Conservation (phyloP, 345 rosid species). For the Brassica nigra region DNA sequence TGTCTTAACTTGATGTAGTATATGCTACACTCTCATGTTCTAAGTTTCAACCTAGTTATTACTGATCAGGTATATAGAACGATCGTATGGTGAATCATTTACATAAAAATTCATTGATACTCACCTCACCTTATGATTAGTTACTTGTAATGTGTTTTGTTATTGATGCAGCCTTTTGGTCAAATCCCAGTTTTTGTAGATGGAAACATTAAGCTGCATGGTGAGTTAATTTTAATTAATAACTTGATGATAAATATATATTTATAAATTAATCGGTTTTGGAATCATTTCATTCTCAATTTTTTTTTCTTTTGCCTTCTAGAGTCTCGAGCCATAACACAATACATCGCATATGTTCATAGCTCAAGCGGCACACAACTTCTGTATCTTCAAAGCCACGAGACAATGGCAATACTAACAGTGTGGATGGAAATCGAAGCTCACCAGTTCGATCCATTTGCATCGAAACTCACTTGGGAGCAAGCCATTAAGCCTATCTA, state of each 20-base stretch:
- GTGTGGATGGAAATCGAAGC: constrained; percentile 41
- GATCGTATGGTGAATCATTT: too few relatives aligned
- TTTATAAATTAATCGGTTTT: not conserved
- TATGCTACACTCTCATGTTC: not conserved
- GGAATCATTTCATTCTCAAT: not conserved
- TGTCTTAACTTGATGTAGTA: too few relatives aligned
- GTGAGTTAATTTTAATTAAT: constrained; percentile 40
- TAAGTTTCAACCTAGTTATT: not conserved
- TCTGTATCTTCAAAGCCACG: constrained; percentile 19
- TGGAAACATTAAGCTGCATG: constrained; percentile 60
- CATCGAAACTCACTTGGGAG: constrained; percentile 39
- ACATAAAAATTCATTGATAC: not conserved
- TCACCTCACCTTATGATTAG: not conserved
- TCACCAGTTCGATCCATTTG: constrained; percentile 20
- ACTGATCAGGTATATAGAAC: not conserved
- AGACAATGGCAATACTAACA: constrained; percentile 33
- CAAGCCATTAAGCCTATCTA: constrained; percentile 33
- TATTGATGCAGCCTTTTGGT: constrained; percentile 50
- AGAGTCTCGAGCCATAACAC: constrained; percentile 46
- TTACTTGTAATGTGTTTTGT: not conserved
- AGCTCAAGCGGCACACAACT: constrained; percentile 38
- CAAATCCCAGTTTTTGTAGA: constrained; percentile 42
- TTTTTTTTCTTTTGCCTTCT: not conserved
- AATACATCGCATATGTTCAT: constrained; percentile 39
- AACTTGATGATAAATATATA: not conserved